A percentile compares a stretch with the other conserved stretches of the same genome.
phyloP scores from a whole-genome alignment of 2,329 filamentous ascomycete genomes.

The Cyphellophora europaea region DNA sequence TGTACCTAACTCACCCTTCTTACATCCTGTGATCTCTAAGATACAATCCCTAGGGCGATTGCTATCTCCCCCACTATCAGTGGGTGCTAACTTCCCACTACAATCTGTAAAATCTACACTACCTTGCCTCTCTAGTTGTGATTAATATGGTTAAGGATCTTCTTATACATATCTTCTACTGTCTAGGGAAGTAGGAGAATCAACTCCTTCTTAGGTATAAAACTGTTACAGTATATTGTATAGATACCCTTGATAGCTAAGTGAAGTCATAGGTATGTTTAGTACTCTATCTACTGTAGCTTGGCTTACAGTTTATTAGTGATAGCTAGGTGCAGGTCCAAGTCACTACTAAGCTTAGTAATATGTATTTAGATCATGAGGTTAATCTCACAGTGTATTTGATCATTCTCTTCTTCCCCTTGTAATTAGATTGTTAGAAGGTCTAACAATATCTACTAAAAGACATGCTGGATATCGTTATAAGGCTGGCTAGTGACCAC shows the following conservation, averaged over 20 bases:
- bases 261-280: constrained; percentile 23
- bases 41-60: constrained; percentile 15
- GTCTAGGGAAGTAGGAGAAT: constrained; percentile 14
- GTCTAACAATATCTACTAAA: too few relatives aligned
- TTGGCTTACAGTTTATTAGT: too few relatives aligned
- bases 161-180: constrained; percentile 22
- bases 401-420: too few relatives aligned
- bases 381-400: too few relatives aligned
- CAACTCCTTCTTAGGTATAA: constrained; percentile 6
- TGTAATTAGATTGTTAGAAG: too few relatives aligned
- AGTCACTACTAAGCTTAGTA: too few relatives aligned
- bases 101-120: constrained; percentile 17
- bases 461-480: too few relatives aligned
- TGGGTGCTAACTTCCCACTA: constrained; percentile 20
- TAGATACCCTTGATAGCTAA: constrained; percentile 17
- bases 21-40: constrained; percentile 1
- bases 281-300: constrained; percentile 15
- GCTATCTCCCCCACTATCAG: constrained; percentile 20
- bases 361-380: too few relatives aligned
- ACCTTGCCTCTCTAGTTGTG: constrained; percentile 4
- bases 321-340: too few relatives aligned
- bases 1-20: background rate
- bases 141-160: constrained; percentile 14
- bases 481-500: too few relatives aligned
- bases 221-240: constrained; percentile 6